phyloP scores from a whole-genome alignment of 1,139 yeast species.

The Saccharomyces hybrid region DNA sequence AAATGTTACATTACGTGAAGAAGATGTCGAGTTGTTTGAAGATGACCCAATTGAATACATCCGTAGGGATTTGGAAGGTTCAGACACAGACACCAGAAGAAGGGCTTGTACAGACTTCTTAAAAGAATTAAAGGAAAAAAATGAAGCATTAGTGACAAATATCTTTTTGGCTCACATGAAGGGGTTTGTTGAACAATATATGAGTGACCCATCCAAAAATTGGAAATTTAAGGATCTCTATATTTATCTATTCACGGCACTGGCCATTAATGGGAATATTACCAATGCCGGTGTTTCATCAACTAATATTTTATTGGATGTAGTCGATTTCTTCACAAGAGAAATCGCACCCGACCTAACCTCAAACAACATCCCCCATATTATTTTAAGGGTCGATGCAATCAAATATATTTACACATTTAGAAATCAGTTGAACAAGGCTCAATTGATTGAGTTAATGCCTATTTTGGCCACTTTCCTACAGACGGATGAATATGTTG shows the following conservation, averaged over 20 bases:
- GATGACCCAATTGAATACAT: slow-evolving; percentile 94
- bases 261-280: slow-evolving; percentile 84
- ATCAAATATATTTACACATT: slow-evolving; percentile 84
- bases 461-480: slow-evolving; percentile 71
- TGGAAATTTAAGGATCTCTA: slow-evolving; percentile 94
- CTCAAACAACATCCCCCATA: slow-evolving; percentile 40
- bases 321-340: slow-evolving; percentile 72
- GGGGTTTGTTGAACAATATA: slow-evolving; percentile 50
- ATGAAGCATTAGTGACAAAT: slow-evolving; percentile 65
- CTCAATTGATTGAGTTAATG: slow-evolving; percentile 68
- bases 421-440: slow-evolving; percentile 86
- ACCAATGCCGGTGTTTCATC: slow-evolving; percentile 85
- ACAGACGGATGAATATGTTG: slow-evolving; percentile 59
- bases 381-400: slow-evolving; percentile 87
- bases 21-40: slow-evolving; percentile 88
- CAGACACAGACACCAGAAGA: slow-evolving; percentile 88
- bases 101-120: slow-evolving; percentile 87
- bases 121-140: slow-evolving; percentile 75
- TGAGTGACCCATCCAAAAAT: slow-evolving; percentile 35
- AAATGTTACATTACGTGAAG: slow-evolving; percentile 72
- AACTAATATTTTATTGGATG: slow-evolving; percentile 76
- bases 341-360: slow-evolving; percentile 78
- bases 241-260: slow-evolving; percentile 73
- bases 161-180: slow-evolving; percentile 73
- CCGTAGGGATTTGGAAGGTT: slow-evolving; percentile 88